These are phyloP conservation scores for Brassica carinata DNA, from an alignment of 345 rosid species.

Conservation along the genomic window DNA sequence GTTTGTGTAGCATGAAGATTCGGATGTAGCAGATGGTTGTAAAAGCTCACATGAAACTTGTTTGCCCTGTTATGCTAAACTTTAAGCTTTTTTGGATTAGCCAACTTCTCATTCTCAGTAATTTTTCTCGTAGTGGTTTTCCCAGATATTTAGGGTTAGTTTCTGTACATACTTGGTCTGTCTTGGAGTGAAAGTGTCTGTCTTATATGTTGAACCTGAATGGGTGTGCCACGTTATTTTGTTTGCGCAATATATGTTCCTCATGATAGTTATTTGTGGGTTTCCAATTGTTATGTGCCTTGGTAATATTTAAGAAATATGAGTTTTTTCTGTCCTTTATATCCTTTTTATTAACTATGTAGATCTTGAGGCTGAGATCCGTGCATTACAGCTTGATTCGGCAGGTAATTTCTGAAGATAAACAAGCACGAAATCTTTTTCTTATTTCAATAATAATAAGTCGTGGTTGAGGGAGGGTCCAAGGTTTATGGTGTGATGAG, in stretches of 20 bases:
- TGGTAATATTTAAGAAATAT: not conserved
- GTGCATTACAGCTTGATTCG: constrained; percentile 42
- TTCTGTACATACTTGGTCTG: not conserved
- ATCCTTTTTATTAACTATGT: not conserved
- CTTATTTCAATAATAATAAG: not conserved
- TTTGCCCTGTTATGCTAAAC: not conserved
- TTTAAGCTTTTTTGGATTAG: not conserved
- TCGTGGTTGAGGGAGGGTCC: not conserved
- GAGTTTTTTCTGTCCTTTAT: not conserved
- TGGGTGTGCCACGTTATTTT: not conserved
- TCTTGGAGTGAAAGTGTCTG: not conserved
- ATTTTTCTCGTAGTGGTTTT: not conserved
- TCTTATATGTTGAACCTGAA: not conserved
- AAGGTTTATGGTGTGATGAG: constrained; percentile 4
- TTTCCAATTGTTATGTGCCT: not conserved
- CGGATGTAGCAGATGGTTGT: not conserved
- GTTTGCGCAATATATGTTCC: not conserved
- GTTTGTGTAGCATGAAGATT: not conserved
- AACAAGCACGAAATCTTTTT: not conserved
- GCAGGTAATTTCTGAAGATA: constrained; percentile 30
- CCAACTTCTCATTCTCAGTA: not conserved
- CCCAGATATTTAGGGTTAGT: not conserved
- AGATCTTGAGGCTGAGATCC: constrained; percentile 47
- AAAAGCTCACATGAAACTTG: not conserved
- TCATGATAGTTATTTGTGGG: not conserved